Conservation (phyloP, 306 rosid species). For the Pyrus pyrifolia region DNA sequence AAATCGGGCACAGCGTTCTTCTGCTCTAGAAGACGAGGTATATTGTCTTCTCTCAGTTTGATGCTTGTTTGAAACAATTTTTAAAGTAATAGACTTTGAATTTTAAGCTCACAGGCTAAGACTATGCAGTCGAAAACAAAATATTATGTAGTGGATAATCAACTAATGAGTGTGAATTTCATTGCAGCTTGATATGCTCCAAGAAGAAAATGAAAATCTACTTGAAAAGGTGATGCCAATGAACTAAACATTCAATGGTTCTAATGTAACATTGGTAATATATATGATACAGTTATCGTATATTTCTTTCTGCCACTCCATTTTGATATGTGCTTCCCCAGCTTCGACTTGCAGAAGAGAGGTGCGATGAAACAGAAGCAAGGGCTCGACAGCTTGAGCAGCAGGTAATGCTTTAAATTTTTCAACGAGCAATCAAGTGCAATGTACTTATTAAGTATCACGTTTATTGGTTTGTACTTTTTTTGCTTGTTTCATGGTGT, state of each 20-base stretch:
- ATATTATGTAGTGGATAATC: not conserved
- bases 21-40: constrained; percentile 89
- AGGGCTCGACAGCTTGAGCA: constrained; percentile 85
- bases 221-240: constrained; percentile 73
- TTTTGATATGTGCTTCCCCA: constrained; percentile 57
- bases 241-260: constrained; percentile 21
- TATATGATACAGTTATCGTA: not conserved
- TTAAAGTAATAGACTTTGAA: not conserved
- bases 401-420: constrained; percentile 48
- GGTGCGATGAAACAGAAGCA: constrained; percentile 79
- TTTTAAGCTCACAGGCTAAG: not conserved
- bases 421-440: not conserved
- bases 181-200: constrained; percentile 97
- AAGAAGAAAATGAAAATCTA: constrained; percentile 83
- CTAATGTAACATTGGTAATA: not conserved
- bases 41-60: not conserved
- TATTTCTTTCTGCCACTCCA: constrained; percentile 15
- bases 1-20: constrained; percentile 25
- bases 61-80: not conserved
- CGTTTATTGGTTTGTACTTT: not conserved
- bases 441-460: not conserved
- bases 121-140: not conserved
- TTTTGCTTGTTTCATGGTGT: not conserved
- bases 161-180: constrained; percentile 30
- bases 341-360: constrained; percentile 95